Base-by-base conservation (phyloP, 176 grass and related monocot genomes). In the Coix lacrymajobi region DNA sequence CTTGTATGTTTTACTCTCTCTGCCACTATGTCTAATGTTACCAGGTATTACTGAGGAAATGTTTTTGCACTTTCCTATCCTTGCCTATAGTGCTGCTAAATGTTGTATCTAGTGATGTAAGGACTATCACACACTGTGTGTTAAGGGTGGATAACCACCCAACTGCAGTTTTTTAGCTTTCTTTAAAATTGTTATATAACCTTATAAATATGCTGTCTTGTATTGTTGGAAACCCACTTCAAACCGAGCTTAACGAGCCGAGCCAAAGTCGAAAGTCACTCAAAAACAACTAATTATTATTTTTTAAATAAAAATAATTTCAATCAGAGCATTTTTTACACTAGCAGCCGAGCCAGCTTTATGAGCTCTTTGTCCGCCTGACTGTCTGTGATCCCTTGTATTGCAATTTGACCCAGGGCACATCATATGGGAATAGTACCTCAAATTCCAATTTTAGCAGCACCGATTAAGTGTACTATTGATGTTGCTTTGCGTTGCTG, bases 21-120 rank as follows among this genome's bases (percentile, higher is more conserved):
- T 60, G 32, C 40, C 36, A 65, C 3, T 78, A 66, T 43, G 13
- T 72, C 38, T 25, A 44, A 41, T 75, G 49, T 75, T 62, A 38
- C 15, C 39, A 48, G 5, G 20, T 39, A 69, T 69, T 19, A 51
- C 24, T 54, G 72, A 79, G 45, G 64, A 12, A n/a, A 8, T 40
- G 9, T 79, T 73, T 71, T 32, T 79, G 61, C 34, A 75, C 33
- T 26, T 26, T 52, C 26, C 22, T 40, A 24, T 10, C 15, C 26
- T 57, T 74, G 66, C 9, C 30, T 60, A 22, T 40, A 20, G n/a
- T 77, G 28, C 26, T 73, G 58, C 74, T 84, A 78, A 66, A 79
- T 78, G 74, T 41, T 90, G 75, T 87, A 86, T 72, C 75, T 63
- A 62, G 37, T 79, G 40, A 45, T 83, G 60, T 39, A 62, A 29